Evolutionary conservation across 2,329 filamentous ascomycete genomes (phyloP).

Genomic region (Pseudopithomyces chartarum): DNA sequence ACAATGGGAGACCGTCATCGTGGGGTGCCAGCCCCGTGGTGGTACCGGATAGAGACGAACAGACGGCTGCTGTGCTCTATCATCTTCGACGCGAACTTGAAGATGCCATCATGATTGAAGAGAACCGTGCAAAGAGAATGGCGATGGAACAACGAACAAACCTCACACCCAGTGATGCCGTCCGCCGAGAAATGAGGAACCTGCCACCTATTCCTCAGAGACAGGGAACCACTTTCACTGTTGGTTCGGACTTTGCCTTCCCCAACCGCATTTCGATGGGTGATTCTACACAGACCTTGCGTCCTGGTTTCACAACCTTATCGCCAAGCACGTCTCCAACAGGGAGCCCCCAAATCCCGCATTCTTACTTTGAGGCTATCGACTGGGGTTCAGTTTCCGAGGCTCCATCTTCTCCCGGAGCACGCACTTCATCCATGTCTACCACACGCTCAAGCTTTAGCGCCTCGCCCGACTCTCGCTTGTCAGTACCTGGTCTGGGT

Average conservation of each 20-base stretch:
- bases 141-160: slow-evolving; percentile 30
- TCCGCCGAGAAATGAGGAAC: slow-evolving; percentile 30
- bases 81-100: slow-evolving; percentile 35
- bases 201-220: slow-evolving; percentile 31
- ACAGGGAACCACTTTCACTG: slow-evolving; percentile 26
- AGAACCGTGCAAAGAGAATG: slow-evolving; percentile 35
- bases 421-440: slow-evolving; percentile 26
- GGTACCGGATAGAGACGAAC: slow-evolving; percentile 23
- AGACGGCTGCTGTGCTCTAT: slow-evolving; percentile 33
- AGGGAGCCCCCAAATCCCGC: slow-evolving; percentile 17
- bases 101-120: slow-evolving; percentile 36
- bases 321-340: slow-evolving; percentile 20
- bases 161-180: slow-evolving; percentile 35
- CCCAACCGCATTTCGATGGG: slow-evolving; percentile 12
- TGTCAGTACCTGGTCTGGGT: slow-evolving; percentile 10
- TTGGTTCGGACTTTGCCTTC: slow-evolving; percentile 29
- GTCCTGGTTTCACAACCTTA: slow-evolving; percentile 12
- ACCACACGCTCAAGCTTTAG: slow-evolving; percentile 22
- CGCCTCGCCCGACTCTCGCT: slow-evolving; percentile 17
- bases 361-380: slow-evolving; percentile 20
- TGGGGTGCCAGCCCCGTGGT: slow-evolving; percentile 24
- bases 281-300: slow-evolving; percentile 19
- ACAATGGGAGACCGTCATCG: slow-evolving; percentile 27
- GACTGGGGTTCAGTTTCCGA: slow-evolving; percentile 22
- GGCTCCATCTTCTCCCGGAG: background rate